Percentiles rank a stretch among this genome's conserved stretches.
phyloP scores from a whole-genome alignment of 805 yeast species.

The Lipomyces kockii region DNA sequence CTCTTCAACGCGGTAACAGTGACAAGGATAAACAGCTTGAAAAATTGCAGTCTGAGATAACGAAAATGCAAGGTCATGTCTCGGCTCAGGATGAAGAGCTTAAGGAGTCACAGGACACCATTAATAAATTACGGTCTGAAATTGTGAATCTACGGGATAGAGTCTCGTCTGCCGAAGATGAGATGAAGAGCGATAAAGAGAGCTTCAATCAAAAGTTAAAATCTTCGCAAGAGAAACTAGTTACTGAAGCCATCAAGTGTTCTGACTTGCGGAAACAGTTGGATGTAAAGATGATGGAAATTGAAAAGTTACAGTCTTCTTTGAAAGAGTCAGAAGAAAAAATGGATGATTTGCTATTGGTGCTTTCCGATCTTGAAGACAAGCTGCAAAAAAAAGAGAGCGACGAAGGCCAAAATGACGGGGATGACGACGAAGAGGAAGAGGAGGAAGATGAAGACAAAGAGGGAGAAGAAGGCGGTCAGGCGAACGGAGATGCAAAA shows the following conservation, averaged over 20 bases:
- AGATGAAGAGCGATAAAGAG: not conserved
- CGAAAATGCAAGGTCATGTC: slow-evolving; percentile 5
- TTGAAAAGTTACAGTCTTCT: slow-evolving; percentile 18
- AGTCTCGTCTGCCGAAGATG: not conserved
- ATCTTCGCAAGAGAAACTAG: slow-evolving; percentile 2
- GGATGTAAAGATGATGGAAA: slow-evolving; percentile 46
- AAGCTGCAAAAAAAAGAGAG: slow-evolving; percentile 51
- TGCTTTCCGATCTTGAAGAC: slow-evolving; percentile 79
- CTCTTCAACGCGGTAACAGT: slow-evolving; percentile 38
- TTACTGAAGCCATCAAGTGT: not conserved
- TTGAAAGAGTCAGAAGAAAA: slow-evolving; percentile 45
- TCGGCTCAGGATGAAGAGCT: slow-evolving; percentile 10
- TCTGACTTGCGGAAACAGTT: slow-evolving; percentile 49
- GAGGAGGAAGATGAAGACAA: slow-evolving; percentile 13
- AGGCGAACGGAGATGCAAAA: slow-evolving; percentile 4
- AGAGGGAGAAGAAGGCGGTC: not conserved
- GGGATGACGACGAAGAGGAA: slow-evolving; percentile 23
- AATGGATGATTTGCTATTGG: slow-evolving; percentile 73
- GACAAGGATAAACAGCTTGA: slow-evolving; percentile 39
- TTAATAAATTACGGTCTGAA: slow-evolving; percentile 12
- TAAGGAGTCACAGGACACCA: slow-evolving; percentile 5
- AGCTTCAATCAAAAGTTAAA: not conserved
- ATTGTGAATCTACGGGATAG: not conserved
- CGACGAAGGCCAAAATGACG: slow-evolving; percentile 24
- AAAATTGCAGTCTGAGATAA: not conserved